Percentiles rank a stretch among this genome's conserved stretches.
Conservation (phyloP, 202 grass and related monocot species). For the Setaria viridis region DNA sequence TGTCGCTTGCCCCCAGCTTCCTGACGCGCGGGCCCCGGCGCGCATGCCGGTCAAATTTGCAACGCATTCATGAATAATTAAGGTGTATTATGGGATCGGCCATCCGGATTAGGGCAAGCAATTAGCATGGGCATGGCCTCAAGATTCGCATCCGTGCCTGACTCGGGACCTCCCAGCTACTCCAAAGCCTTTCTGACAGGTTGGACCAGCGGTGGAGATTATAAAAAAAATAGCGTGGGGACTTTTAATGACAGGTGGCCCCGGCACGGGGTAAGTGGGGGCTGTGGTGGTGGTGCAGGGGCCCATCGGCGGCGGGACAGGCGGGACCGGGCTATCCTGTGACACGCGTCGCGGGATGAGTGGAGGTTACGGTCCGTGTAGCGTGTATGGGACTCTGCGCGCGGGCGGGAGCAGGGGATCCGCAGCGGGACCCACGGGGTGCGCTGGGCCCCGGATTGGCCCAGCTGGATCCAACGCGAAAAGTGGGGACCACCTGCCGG, state of each 20-base stretch:
- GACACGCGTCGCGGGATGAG: constrained; percentile 14
- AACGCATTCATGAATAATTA: constrained; percentile 35
- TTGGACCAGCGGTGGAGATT: neutral
- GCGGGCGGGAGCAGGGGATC: constrained; percentile 44
- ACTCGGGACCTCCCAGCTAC: constrained; percentile 45
- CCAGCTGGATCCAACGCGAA: constrained; percentile 60
- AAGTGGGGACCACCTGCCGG: constrained; percentile 45
- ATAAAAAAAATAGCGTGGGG: neutral
- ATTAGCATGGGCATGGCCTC: constrained; percentile 6
- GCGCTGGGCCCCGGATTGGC: constrained; percentile 28
- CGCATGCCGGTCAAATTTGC: constrained; percentile 17
- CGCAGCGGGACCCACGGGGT: constrained; percentile 13
- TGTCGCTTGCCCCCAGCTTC: constrained; percentile 50
- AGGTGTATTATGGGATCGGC: constrained; percentile 13
- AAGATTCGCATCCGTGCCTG: constrained; percentile 53
- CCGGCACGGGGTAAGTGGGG: neutral
- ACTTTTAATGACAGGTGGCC: constrained; percentile 26
- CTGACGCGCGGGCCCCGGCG: constrained; percentile 38
- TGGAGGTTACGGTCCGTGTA: neutral
- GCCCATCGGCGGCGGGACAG: neutral
- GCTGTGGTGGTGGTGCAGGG: neutral
- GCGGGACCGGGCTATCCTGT: neutral
- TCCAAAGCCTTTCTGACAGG: constrained; percentile 10
- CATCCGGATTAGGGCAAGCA: constrained; percentile 1
- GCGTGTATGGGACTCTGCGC: neutral